Base-by-base conservation (phyloP, 495 filamentous ascomycete species). In the Trichoderma gamsii region DNA sequence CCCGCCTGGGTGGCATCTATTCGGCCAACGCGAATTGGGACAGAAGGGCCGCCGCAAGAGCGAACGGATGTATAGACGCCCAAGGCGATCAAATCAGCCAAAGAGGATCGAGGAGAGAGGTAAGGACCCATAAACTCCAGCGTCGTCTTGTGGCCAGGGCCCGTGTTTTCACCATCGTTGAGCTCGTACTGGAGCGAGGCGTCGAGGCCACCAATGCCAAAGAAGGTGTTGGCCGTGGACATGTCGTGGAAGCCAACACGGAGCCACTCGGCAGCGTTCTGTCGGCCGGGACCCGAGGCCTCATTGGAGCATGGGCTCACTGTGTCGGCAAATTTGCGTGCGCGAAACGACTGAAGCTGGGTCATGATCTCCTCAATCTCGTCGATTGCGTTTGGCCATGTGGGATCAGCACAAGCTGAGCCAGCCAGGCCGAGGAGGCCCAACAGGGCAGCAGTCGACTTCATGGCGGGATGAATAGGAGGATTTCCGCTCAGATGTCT, bases 361-460 rank as follows among this genome's bases (percentile, higher is more conserved):
- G 83, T 85, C 77, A 87, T 81, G 67, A 88, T 84, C 75, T 87
- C 85, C 73, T 88, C 85, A 71, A 88, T 76, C 75, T 88, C 85
- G 70, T 88, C 86, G 5, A 81, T 82, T 0, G 79, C 73, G 8
- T 83, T 79, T 6, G 86, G 86, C 86, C 86, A 88, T 75, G 85
- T 88, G 44, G 84, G 84, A 68, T 82, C 80, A 8, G 83, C 78
- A 23, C 64, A 64, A 41, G 72, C 76, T 64, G 66, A 32, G 13
- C 71, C 72, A 49, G 74, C 76, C n/a, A 77, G 69, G 51, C 72
- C 75, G 41, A 80, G 68, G 67, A 78, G 70, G 67, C 71, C 72
- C 66, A 78, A 72, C 18, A 75, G 8, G 35, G 70, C 56, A 13
- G 59, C 41, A n/a, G 18, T 67, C 32, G 70, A 69, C 70, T 64